Base-by-base conservation (phyloP, 1,284 basidiomycete genomes). In the Hemileia vastatrix region DNA sequence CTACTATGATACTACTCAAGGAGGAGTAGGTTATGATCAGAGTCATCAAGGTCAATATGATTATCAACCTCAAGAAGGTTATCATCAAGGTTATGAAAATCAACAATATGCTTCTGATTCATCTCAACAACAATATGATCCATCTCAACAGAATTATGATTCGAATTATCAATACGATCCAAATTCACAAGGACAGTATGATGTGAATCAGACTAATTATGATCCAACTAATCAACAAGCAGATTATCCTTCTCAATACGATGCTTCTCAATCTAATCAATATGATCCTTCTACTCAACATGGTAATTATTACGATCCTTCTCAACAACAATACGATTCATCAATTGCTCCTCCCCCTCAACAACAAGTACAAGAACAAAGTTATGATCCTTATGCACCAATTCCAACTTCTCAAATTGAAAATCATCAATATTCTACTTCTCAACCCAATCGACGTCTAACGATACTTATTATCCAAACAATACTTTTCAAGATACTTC, bases 41-140 rank as follows among this genome's bases (percentile, higher is more conserved):
- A 47, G 54, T 43, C 53, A 61, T 5, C 36, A 55, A 31, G 55
- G 62, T 27, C 61, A 60, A 31, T 61, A 59, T 18, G 31, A 64
- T 43, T 61, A 67, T 9, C 27, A 27, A 27, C 27, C 27, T 27
- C 27, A 27, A 27, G 49, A 48, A 18, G 36, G 18, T 6, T 53
- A 54, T 21, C 21, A 27, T 27, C 27, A 21, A 18, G 55, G 59
- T 52, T 53, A 60, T 31, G 55, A 49, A 5, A 57, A 63, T 18
- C 58, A 66, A 45, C 32, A 44, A 23, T 8, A 36, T 11, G 36
- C 49, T 19, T 13, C 54, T 8, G 32, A 40, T 23, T 24, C 52
- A 44, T 40, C 54, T 15, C 21, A 65, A 13, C 63, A 65, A n/a
- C 61, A 67, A 31, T 58, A 58, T 36, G 56, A 58, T 58, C 51